Conservation (phyloP, 2,329 filamentous ascomycete species). For the Fusarium sublunatum region DNA sequence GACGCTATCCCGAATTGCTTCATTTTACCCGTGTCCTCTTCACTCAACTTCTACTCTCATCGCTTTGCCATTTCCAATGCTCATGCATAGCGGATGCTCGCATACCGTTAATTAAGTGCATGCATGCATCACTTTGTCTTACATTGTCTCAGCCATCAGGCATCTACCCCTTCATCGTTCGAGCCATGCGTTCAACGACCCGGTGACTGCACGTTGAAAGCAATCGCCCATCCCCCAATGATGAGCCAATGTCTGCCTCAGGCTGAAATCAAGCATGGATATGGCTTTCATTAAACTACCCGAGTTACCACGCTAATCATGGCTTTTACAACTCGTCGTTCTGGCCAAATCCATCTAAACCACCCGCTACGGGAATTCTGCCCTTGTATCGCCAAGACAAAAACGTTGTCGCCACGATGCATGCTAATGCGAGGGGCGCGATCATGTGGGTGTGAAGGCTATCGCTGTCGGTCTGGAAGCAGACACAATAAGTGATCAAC, state of each 20-base stretch:
- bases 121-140: conserved; percentile 3
- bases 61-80: background rate
- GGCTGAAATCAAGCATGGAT: conserved; percentile 1
- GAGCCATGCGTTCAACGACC: background rate
- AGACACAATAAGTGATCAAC: background rate
- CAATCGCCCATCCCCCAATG: conserved; percentile 4
- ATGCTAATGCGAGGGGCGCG: conserved; percentile 3
- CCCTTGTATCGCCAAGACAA: conserved; percentile 3
- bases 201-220: conserved; percentile 1
- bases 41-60: background rate
- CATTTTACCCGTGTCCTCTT: conserved; percentile 2
- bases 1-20: conserved; percentile 26
- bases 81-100: background rate
- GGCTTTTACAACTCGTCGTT: conserved; percentile 13
- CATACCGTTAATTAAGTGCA: background rate
- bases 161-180: background rate
- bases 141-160: background rate
- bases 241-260: conserved; percentile 9
- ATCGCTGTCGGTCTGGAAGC: conserved; percentile 5
- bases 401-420: background rate
- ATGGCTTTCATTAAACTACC: background rate
- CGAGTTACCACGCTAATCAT: conserved; percentile 7
- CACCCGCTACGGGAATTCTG: conserved; percentile 1
- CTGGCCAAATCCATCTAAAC: conserved; percentile 4
- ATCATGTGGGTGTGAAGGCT: conserved; percentile 10